A percentile compares a stretch with the other conserved stretches of the same genome.
phyloP scores from a whole-genome alignment of 2,329 filamentous ascomycete species.

The Arthrobotrys iridis region DNA sequence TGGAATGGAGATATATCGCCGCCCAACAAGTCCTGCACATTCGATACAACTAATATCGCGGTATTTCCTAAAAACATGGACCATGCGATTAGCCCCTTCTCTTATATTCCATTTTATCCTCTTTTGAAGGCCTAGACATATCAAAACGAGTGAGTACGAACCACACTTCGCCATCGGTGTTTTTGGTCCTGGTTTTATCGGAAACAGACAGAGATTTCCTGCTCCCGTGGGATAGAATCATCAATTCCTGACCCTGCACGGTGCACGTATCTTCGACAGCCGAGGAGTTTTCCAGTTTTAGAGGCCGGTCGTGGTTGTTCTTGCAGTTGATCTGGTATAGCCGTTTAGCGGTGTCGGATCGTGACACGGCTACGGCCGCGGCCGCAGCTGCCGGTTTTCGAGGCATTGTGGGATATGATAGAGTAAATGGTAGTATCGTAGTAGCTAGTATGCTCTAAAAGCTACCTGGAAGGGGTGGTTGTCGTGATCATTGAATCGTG shows the following conservation, averaged over 20 bases:
- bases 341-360: neutral
- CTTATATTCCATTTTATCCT: neutral
- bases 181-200: neutral
- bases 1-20: neutral
- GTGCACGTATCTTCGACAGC: conserved; percentile 2
- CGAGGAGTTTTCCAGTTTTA: conserved; percentile 1
- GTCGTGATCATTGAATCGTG: neutral
- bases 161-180: conserved; percentile 16
- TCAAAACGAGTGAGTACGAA: neutral
- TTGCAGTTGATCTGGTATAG: conserved; percentile 13
- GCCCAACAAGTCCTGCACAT: neutral
- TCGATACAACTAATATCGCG: neutral
- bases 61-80: no score
- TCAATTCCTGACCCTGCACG: neutral
- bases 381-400: neutral
- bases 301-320: neutral
- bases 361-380: neutral
- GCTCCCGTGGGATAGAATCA: neutral
- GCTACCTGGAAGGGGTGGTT: neutral
- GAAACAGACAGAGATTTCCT: neutral
- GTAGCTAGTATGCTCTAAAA: neutral
- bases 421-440: neutral
- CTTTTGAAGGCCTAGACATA: no score
- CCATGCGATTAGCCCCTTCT: neutral
- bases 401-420: neutral